Evolutionary conservation across 306 rosid species (phyloP), one percentile per base, ranked within the genome.

Genomic region (Vicia faba): DNA sequence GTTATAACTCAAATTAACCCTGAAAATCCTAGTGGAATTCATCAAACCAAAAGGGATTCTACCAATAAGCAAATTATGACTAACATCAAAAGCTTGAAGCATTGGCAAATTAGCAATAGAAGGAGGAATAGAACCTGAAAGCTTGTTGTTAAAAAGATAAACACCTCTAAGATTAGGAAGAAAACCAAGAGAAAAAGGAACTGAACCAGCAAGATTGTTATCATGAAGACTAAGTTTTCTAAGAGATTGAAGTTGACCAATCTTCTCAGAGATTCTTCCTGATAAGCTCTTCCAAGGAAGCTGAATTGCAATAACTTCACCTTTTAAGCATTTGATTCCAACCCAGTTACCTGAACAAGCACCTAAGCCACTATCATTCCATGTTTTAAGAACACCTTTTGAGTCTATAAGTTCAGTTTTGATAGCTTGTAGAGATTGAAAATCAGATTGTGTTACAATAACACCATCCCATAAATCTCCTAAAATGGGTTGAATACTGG

Each of bases 221-320:
- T 90, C 92, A 43, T 93, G 99, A 26, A 93, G 86, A 73, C 89
- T 90, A 3, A 93, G 75, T 82, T 85, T 90, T 68, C 96, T 73
- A 40, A 93, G 91, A 14, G 84, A 72, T 73, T 71, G 95, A 68
- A 93, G 96, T 40, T 82, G 86, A 7, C 96, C 95, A 45, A 93
- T 88, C 68, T 82, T 83, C 75, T 90, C 87, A 0, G 97, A 88
- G 74, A 93, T 90, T 44, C 73, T n/a, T 0, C 99, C 99, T 1
- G 92, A 90, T 2, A 93, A 82, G 13, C 88, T 89, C 75, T 70
- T 90, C 97, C 97, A 93, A 28, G 99, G 99, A 78, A 93, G 90
- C 75, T 93, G 99, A 58, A 93, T 85, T 5, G 88, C 96, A 55
- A 93, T 82, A 29, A 93, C 99, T 20, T 90, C 90, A 3, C 99